phyloP scores from a whole-genome alignment of 2,329 filamentous ascomycete genomes.

The Shiraia sp. region DNA sequence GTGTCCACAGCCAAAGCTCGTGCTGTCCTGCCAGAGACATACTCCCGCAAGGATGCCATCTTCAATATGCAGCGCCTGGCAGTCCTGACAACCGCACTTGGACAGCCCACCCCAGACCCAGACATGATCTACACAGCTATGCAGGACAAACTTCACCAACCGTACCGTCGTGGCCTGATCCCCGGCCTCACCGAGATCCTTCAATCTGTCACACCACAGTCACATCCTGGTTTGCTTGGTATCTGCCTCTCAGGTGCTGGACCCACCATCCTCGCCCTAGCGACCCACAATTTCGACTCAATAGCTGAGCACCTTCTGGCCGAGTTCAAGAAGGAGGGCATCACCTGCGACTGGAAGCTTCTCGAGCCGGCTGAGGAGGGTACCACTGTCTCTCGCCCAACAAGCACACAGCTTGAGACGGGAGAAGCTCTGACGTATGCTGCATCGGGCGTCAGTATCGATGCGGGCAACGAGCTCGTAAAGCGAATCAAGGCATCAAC shows the following conservation, averaged over 20 bases:
- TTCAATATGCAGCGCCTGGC: slow-evolving; percentile 97
- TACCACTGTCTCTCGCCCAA: slow-evolving; percentile 45
- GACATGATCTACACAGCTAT: slow-evolving; percentile 96
- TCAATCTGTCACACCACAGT: slow-evolving; percentile 83
- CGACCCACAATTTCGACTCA: slow-evolving; percentile 83
- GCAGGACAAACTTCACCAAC: slow-evolving; percentile 98
- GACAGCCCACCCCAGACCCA: slow-evolving; percentile 85
- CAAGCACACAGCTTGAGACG: slow-evolving; percentile 19
- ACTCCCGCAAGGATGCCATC: slow-evolving; percentile 81
- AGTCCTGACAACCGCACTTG: slow-evolving; percentile 84
- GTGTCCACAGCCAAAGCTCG: slow-evolving; percentile 92
- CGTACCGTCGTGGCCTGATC: slow-evolving; percentile 88
- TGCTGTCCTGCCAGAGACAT: slow-evolving; percentile 78
- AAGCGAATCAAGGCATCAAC: slow-evolving; percentile 89
- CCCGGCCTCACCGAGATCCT: slow-evolving; percentile 91
- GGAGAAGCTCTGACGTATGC: slow-evolving; percentile 75
- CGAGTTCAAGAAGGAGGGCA: slow-evolving; percentile 71
- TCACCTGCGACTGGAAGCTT: slow-evolving; percentile 83
- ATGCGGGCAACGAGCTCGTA: slow-evolving; percentile 90
- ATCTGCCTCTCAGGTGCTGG: slow-evolving; percentile 95
- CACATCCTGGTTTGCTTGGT: slow-evolving; percentile 84
- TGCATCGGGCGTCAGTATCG: slow-evolving; percentile 89
- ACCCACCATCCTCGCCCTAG: slow-evolving; percentile 90
- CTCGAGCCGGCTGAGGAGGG: slow-evolving; percentile 83
- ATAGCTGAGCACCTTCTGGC: slow-evolving; percentile 81